Base-by-base conservation (phyloP, 2,329 filamentous ascomycete species). In the Xylariaceae sp. region DNA sequence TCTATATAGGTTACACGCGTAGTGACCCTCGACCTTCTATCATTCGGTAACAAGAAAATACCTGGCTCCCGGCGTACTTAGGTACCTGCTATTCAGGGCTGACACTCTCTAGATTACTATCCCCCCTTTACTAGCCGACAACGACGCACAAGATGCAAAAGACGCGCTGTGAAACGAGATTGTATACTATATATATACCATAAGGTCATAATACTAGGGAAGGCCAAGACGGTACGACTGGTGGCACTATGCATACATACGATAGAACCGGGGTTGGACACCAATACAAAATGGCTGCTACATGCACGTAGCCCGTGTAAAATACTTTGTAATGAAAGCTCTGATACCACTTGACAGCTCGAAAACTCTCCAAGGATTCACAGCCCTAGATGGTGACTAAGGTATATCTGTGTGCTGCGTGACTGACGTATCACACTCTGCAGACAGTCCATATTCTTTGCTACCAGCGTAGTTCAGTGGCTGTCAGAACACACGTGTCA, bases 1-100 rank as follows among this genome's bases (percentile, higher is more conserved):
- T 10, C 68, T 20, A 6, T 10, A 29, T 35, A 94, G 90, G 93
- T 66, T 97, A 96, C 80, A 95, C 93, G 50, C 88, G 90, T 73
- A 97, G 92, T 80, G 89, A 93, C 73, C 94, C 94, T 33, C 86
- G 89, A 72, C 94, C 94, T 50, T 87, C 91, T 8, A 68, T 81
- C 65, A 84, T 84, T 68, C 77, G 78, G 81, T 84, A 77, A 49
- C n/a, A n/a, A n/a, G n/a, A 76, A 18, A 36, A 10, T 27, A 21
- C 32, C n/a, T 9, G 8, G 4, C 24, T 5, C 21, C 27, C 15
- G 5, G 13, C 8, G 26, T 13, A 6, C n/a, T 11, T 3, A 13
- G 11, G 21, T 20, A 11, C 6, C 21, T 6, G 10, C 21, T 8
- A n/a, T 7, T 7, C 11, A 24, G 7, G 37, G 52, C 67, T 72